Conservation (phyloP, 1,284 basidiomycete genomes). For the Cutaneotrichosporon spelunceum region DNA sequence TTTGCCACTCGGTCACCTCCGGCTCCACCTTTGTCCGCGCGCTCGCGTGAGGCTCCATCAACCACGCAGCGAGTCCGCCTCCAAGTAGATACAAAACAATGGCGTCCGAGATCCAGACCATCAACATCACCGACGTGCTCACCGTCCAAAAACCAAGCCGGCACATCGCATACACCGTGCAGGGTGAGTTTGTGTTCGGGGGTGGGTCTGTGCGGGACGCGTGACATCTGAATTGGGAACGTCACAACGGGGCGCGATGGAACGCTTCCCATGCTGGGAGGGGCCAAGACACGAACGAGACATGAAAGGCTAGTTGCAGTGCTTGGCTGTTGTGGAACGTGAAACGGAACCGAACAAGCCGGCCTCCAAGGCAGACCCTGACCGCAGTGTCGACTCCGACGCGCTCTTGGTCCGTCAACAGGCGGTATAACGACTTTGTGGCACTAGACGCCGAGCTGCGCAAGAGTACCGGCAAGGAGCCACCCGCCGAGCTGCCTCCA, state of each 20-base stretch:
- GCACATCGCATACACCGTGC: constrained; percentile 50
- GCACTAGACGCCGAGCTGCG: constrained; percentile 77
- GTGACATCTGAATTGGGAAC: background rate
- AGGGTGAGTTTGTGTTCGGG: constrained; percentile 33
- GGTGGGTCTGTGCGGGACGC: background rate
- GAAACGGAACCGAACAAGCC: background rate
- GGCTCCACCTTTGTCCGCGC: background rate
- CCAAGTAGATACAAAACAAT: constrained; percentile 25
- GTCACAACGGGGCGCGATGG: background rate
- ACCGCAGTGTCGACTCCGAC: constrained; percentile 48
- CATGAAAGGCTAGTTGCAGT: background rate
- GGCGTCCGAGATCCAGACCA: constrained; percentile 46
- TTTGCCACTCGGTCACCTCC: background rate
- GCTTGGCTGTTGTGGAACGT: background rate
- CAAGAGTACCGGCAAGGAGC: constrained; percentile 65
- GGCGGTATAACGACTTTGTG: constrained; percentile 89
- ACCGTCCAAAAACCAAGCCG: constrained; percentile 43
- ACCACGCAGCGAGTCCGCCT: too few species aligned
- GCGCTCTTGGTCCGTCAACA: constrained; percentile 86
- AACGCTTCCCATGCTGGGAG: background rate
- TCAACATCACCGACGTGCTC: constrained; percentile 48
- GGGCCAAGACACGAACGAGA: background rate
- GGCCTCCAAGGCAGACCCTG: background rate
- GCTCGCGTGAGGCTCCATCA: background rate
- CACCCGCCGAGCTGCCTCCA: constrained; percentile 72